These are phyloP conservation scores for Lentinula sp. DNA, from an alignment of 768 basidiomycete genomes.

Conservation along the genomic window DNA sequence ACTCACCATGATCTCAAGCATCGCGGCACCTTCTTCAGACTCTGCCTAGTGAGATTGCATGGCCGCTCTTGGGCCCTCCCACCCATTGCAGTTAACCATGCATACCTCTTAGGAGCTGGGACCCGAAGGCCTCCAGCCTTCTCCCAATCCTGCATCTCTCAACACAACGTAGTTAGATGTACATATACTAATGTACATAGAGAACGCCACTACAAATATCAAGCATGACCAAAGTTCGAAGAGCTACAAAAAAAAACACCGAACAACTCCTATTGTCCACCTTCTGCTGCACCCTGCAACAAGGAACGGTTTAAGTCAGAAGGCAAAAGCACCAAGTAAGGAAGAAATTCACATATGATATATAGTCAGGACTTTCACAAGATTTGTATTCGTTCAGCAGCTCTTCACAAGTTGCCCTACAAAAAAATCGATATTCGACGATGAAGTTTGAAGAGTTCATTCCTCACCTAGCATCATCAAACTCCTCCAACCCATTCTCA, in stretches of 20 bases:
- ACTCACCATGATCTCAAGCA: no score
- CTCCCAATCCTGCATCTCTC: no score
- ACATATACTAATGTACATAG: no score
- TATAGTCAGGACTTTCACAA: constrained; percentile 93
- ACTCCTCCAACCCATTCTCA: constrained; percentile 88
- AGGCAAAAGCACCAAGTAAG: background rate
- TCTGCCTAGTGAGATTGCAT: no score
- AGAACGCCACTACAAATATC: no score
- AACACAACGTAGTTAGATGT: no score
- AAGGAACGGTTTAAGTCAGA: background rate
- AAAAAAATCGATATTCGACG: background rate
- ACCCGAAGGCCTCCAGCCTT: no score
- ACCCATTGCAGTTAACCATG: no score
- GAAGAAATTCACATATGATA: constrained; percentile 62
- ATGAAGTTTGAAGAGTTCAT: background rate
- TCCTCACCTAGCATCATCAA: constrained; percentile 87
- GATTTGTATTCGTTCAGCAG: constrained; percentile 92
- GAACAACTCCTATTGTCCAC: background rate
- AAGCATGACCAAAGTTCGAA: no score
- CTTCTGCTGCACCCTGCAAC: constrained; percentile 1
- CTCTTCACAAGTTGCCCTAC: constrained; percentile 80
- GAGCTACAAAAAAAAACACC: background rate
- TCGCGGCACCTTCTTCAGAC: no score
- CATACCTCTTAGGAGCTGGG: no score
- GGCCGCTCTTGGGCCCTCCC: no score